A percentile compares a stretch with the other conserved stretches of the same genome.
Evolutionary conservation across 148 eudicot species (phyloP).

Genomic region (Rhododendron simsii): DNA sequence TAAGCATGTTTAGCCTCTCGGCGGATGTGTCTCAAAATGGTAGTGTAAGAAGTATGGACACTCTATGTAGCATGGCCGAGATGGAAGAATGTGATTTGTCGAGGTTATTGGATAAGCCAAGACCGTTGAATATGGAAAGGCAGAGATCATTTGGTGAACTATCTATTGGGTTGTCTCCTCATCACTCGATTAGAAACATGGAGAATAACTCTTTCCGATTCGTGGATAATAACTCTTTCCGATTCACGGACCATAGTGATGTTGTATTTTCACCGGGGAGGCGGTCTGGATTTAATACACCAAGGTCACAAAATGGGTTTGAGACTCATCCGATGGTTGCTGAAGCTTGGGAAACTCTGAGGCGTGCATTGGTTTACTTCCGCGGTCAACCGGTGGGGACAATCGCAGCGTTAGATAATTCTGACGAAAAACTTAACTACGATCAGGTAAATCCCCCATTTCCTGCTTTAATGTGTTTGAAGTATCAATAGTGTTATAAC

Average conservation of each 20-base stretch:
- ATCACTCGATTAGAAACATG: constrained; percentile 29
- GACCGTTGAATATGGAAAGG: constrained; percentile 56
- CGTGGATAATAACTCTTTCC: constrained; percentile 31
- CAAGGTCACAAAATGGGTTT: constrained; percentile 54
- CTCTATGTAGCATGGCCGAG: constrained; percentile 26
- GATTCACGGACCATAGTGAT: constrained; percentile 43
- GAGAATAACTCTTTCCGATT: constrained; percentile 33
- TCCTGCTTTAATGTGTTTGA: not conserved
- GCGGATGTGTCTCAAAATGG: constrained; percentile 53
- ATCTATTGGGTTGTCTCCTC: constrained; percentile 44
- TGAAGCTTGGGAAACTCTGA: constrained; percentile 89
- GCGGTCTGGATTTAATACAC: constrained; percentile 67
- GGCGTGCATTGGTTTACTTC: constrained; percentile 67
- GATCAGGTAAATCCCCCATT: constrained; percentile 64
- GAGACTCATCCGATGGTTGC: constrained; percentile 71
- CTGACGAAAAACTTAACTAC: constrained; percentile 80
- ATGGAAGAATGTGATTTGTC: constrained; percentile 58
- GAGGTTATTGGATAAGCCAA: constrained; percentile 50
- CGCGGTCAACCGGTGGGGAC: constrained; percentile 98
- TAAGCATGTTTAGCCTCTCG: constrained; percentile 35
- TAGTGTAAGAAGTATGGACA: constrained; percentile 25
- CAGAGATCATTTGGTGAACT: constrained; percentile 73
- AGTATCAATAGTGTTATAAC: not conserved
- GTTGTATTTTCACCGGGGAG: constrained; percentile 40
- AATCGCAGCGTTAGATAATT: constrained; percentile 77